Conservation (phyloP, 371 early-diverging fungal genomes). For the Lichtheimia ornata region DNA sequence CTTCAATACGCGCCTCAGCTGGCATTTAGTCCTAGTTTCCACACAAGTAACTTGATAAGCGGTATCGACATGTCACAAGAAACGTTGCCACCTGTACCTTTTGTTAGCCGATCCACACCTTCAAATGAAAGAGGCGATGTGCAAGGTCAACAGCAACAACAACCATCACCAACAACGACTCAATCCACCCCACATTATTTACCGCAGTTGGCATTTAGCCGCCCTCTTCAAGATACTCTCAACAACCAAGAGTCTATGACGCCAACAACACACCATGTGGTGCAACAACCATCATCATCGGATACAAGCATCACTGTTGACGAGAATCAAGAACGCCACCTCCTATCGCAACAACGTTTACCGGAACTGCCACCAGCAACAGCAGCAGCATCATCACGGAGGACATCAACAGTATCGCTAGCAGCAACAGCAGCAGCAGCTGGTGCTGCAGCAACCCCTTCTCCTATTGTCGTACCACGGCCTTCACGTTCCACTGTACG, state of each 20-base stretch:
- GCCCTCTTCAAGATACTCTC: no score
- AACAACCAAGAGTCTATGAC: no score
- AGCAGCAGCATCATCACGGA: neutral
- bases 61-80: constrained; percentile 1
- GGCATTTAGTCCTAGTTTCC: constrained; percentile 11
- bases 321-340: no score
- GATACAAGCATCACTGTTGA: no score
- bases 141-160: neutral
- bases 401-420: neutral
- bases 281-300: no score
- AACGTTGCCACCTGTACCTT: neutral
- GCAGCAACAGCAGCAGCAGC: neutral
- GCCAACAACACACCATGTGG: no score
- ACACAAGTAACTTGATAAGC: neutral
- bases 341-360: no score
- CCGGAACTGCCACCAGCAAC: neutral
- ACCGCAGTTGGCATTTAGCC: no score
- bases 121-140: neutral
- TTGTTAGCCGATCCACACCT: neutral
- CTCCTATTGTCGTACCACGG: constrained; percentile 1
- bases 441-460: neutral
- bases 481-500: constrained; percentile 9
- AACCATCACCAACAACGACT: no score
- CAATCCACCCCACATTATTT: no score
- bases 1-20: constrained; percentile 11